Conservation (phyloP, 1,284 basidiomycete species). For the Veloporphyrellus conicus region DNA sequence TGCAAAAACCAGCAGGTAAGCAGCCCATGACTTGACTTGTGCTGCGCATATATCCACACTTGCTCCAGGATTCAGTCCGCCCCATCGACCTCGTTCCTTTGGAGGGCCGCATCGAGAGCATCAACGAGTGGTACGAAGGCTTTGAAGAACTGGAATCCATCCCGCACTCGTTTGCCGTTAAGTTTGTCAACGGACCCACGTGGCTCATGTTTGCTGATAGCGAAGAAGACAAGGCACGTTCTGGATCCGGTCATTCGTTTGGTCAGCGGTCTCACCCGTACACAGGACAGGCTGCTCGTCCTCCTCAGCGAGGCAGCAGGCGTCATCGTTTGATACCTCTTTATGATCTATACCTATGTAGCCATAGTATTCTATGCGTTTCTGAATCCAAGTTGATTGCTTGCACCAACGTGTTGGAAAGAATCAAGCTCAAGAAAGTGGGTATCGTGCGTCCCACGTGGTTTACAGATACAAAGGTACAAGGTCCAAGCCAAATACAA, state of each 20-base stretch:
- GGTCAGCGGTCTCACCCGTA: conserved; percentile 4
- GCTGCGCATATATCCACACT: conserved; percentile 7
- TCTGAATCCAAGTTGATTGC: too few relatives aligned
- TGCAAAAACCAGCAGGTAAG: conserved; percentile 56
- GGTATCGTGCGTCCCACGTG: too few relatives aligned
- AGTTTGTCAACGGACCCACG: conserved; percentile 48
- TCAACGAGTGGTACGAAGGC: conserved; percentile 68
- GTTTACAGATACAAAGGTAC: too few relatives aligned
- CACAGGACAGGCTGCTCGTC: conserved; percentile 28
- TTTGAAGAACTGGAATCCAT: conserved; percentile 70
- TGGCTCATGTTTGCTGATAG: conserved; percentile 67
- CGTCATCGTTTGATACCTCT: conserved; percentile 20
- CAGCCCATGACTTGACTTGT: not conserved
- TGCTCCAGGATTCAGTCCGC: conserved; percentile 44
- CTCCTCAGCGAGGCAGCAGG: conserved; percentile 33
- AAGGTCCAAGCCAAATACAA: too few relatives aligned
- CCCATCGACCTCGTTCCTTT: conserved; percentile 50
- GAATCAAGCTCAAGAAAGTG: too few relatives aligned
- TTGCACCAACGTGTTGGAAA: too few relatives aligned
- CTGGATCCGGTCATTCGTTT: not conserved
- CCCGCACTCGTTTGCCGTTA: conserved; percentile 64
- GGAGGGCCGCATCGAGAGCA: conserved; percentile 41
- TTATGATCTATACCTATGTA: conserved; percentile 17
- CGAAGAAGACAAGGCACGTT: conserved; percentile 60
- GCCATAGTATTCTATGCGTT: conserved; percentile 14